Percentiles rank a stretch among this genome's conserved stretches.
Evolutionary conservation across 305 asterid species (phyloP).

Genomic region (Fraxinus angustifolia): DNA sequence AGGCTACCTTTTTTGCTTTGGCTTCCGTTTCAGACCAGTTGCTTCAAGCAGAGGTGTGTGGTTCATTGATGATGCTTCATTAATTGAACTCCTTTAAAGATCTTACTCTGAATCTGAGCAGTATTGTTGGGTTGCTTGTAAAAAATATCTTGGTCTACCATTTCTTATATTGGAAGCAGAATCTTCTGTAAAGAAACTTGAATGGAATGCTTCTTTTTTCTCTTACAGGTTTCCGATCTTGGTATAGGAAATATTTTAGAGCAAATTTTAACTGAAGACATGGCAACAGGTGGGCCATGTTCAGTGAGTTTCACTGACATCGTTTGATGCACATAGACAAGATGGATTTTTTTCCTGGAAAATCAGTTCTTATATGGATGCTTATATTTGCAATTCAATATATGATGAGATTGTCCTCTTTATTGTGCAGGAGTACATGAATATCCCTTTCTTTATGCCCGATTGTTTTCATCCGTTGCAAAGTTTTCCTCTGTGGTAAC

Average conservation of each 20-base stretch:
- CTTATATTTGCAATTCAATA: slow-evolving; percentile 11
- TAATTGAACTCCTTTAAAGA: slow-evolving; percentile 5
- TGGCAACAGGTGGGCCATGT: slow-evolving; percentile 62
- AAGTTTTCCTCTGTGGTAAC: slow-evolving; percentile 79
- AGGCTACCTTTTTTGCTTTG: slow-evolving; percentile 84
- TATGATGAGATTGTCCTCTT: slow-evolving; percentile 16
- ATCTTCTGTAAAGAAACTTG: slow-evolving; percentile 7
- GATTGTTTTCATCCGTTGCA: slow-evolving; percentile 81
- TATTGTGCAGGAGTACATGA: slow-evolving; percentile 60
- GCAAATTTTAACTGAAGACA: slow-evolving; percentile 69
- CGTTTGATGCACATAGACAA: neutral
- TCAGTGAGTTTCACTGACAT: slow-evolving; percentile 15
- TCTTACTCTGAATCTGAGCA: neutral
- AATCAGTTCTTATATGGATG: slow-evolving; percentile 2
- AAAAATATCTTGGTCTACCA: neutral
- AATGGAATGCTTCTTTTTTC: slow-evolving; percentile 19
- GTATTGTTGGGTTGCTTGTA: slow-evolving; percentile 13
- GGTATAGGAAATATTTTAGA: slow-evolving; percentile 56
- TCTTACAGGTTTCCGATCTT: slow-evolving; percentile 58
- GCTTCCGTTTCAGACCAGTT: slow-evolving; percentile 83
- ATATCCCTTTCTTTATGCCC: slow-evolving; percentile 86
- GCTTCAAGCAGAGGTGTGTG: slow-evolving; percentile 74
- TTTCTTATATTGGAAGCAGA: neutral
- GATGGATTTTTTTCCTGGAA: slow-evolving; percentile 9
- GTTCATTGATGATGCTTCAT: slow-evolving; percentile 12